phyloP scores from a whole-genome alignment of 2,329 filamentous ascomycete genomes.

The Xylariaceae sp. region DNA sequence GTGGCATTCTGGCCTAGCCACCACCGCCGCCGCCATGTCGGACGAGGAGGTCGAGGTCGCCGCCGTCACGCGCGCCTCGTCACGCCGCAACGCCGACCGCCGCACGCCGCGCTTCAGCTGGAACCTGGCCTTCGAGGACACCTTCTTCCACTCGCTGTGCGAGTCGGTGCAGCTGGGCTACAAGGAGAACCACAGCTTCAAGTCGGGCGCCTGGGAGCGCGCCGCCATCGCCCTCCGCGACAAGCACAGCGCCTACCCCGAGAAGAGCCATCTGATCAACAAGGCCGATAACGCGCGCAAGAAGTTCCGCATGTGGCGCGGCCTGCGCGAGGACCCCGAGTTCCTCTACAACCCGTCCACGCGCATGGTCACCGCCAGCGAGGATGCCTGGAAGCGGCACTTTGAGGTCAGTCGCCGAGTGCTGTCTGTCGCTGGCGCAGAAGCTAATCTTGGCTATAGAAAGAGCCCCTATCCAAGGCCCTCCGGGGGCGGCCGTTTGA shows the following conservation, averaged over 20 bases:
- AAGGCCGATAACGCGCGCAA: constrained; percentile 58
- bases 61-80: constrained; percentile 13
- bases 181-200: constrained; percentile 52
- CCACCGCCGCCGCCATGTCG: constrained; percentile 22
- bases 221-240: constrained; percentile 47
- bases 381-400: constrained; percentile 50
- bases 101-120: constrained; percentile 49
- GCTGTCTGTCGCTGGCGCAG: not conserved
- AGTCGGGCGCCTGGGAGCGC: constrained; percentile 53
- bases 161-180: constrained; percentile 51
- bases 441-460: constrained; percentile 28
- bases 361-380: constrained; percentile 45
- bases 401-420: constrained; percentile 41
- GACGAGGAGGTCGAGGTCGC: constrained; percentile 21
- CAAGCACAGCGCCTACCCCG: constrained; percentile 48
- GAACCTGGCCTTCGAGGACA: constrained; percentile 51
- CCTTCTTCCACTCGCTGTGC: constrained; percentile 54
- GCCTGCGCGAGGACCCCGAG: constrained; percentile 48
- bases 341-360: constrained; percentile 46
- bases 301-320: constrained; percentile 54
- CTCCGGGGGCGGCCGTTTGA: constrained; percentile 51
- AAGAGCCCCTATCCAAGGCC: constrained; percentile 50
- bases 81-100: constrained; percentile 23
- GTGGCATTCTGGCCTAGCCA: too few species aligned
- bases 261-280: constrained; percentile 55